phyloP scores from a whole-genome alignment of 176 grass and related monocot species.

The Microstegium vimineum region DNA sequence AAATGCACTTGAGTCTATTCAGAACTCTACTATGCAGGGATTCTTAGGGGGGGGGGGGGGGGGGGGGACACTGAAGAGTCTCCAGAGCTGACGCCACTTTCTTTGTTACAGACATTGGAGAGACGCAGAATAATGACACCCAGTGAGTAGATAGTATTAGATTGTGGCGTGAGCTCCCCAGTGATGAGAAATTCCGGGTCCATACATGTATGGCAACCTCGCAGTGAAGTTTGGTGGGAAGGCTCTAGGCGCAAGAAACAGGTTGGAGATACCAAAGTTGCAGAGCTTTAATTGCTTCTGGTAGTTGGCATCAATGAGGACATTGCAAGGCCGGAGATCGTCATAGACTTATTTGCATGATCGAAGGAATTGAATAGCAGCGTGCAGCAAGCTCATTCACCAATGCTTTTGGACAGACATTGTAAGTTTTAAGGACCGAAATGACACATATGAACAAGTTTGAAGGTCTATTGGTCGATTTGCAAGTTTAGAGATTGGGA shows the following conservation, averaged over 20 bases:
- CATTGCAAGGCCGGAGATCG: conserved; percentile 37
- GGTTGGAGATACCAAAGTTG: conserved; percentile 3
- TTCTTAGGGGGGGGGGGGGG: too few relatives aligned
- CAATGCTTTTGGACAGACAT: too few relatives aligned
- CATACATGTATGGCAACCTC: conserved; percentile 32
- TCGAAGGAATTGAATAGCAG: conserved; percentile 37
- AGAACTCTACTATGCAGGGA: neutral
- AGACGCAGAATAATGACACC: conserved; percentile 48
- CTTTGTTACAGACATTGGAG: conserved; percentile 6
- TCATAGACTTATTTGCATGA: conserved; percentile 23
- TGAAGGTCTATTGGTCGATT: too few relatives aligned
- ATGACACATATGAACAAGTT: too few relatives aligned
- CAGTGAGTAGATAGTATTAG: conserved; percentile 44
- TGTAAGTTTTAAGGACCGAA: too few relatives aligned
- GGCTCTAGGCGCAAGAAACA: neutral
- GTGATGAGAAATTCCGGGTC: conserved; percentile 43
- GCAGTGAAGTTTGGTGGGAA: conserved; percentile 3
- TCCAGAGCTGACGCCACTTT: conserved; percentile 33
- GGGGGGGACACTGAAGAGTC: neutral
- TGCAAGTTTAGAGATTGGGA: too few relatives aligned
- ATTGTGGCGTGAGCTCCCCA: conserved; percentile 17
- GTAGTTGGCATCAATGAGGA: conserved; percentile 16
- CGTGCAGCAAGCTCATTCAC: neutral
- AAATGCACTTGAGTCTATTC: neutral
- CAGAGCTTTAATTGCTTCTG: conserved; percentile 36